A percentile compares a stretch with the other conserved stretches of the same genome.
Evolutionary conservation across 768 basidiomycete genomes (phyloP).

Genomic region (Strobilomyces echinocephalus): DNA sequence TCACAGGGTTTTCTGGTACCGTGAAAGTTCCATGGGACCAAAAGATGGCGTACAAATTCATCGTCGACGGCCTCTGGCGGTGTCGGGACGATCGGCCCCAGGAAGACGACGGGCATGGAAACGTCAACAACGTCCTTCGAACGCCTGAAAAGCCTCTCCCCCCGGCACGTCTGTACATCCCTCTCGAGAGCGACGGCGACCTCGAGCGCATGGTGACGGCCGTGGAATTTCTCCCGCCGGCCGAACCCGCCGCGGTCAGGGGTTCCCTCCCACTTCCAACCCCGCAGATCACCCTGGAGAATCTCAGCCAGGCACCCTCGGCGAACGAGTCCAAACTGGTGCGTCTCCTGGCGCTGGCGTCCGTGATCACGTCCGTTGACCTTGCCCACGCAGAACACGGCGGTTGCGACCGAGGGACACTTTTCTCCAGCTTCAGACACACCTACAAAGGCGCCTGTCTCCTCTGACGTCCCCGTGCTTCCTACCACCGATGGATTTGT

Average conservation of each 20-base stretch:
- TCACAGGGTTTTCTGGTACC: constrained; percentile 51
- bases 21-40: constrained; percentile 56
- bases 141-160: constrained; percentile 44
- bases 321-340: constrained; percentile 19
- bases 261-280: constrained; percentile 11
- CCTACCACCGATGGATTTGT: constrained; percentile 36
- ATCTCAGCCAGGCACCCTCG: constrained; percentile 18
- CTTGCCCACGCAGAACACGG: constrained; percentile 16
- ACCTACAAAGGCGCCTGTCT: constrained; percentile 1
- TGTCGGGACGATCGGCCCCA: constrained; percentile 50
- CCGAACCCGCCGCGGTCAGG: constrained; percentile 8
- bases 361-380: not conserved
- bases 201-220: constrained; percentile 25
- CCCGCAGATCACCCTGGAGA: constrained; percentile 17
- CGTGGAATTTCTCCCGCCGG: constrained; percentile 16
- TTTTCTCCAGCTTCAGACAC: constrained; percentile 4
- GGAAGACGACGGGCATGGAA: constrained; percentile 58
- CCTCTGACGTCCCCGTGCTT: constrained; percentile 27
- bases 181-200: constrained; percentile 10
- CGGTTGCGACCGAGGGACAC: constrained; percentile 18
- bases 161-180: constrained; percentile 12
- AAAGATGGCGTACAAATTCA: constrained; percentile 70
- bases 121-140: constrained; percentile 64
- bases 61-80: constrained; percentile 71
- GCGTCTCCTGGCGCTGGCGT: not conserved